A percentile compares a stretch with the other conserved stretches of the same genome.
Evolutionary conservation across 805 yeast genomes (phyloP).

Genomic region (Wickerhamomyces rabaulensis): DNA sequence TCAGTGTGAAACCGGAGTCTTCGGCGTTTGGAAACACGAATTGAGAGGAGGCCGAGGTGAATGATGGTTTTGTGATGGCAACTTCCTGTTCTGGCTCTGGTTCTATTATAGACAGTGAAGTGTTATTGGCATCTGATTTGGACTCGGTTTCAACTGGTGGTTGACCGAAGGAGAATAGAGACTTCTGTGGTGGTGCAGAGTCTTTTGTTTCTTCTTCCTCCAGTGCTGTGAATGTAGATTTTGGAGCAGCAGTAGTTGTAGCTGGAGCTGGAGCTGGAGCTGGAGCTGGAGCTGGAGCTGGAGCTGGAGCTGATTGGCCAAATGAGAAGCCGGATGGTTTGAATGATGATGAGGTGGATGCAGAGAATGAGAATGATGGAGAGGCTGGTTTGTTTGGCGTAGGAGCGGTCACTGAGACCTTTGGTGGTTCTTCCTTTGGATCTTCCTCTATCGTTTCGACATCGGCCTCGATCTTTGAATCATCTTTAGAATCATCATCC

Average conservation of each 20-base stretch:
- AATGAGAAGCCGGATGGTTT: neutral
- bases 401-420: neutral
- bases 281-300: neutral
- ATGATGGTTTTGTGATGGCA: neutral
- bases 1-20: conserved; percentile 6
- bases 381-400: neutral
- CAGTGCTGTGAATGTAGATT: neutral
- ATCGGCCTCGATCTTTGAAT: conserved; percentile 8
- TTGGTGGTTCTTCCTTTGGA: neutral
- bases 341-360: conserved; percentile 2
- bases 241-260: neutral
- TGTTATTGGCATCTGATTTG: neutral
- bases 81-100: neutral
- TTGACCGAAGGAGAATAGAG: neutral
- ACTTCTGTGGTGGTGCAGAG: neutral
- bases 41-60: conserved; percentile 3
- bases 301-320: neutral
- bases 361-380: conserved; percentile 1
- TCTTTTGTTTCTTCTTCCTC: neutral
- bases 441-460: neutral
- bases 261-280: neutral
- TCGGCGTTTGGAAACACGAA: conserved; percentile 20
- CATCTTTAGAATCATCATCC: conserved; percentile 8
- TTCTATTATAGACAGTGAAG: neutral
- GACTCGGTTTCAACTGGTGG: neutral